These are phyloP conservation scores for Sarocladium kiliense DNA, from an alignment of 2,329 filamentous ascomycete species.

Conservation along the genomic window DNA sequence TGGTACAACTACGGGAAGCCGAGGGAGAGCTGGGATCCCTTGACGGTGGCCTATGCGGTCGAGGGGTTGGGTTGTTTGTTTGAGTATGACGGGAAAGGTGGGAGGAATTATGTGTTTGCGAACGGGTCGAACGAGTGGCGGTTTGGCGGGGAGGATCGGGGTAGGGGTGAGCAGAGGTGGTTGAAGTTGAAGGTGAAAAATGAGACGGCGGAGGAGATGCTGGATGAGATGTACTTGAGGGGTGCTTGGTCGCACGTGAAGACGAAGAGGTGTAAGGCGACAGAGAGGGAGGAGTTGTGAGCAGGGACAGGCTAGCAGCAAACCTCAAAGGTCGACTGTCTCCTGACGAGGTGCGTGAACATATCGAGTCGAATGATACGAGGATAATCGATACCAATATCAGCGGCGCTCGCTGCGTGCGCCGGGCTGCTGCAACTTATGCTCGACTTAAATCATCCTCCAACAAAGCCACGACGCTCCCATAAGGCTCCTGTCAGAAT, in stretches of 20 bases:
- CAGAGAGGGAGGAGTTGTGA: not conserved
- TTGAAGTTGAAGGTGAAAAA: slow-evolving; percentile 5
- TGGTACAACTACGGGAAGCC: slow-evolving; percentile 32
- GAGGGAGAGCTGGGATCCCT: slow-evolving; percentile 35
- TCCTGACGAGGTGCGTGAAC: too few relatives aligned
- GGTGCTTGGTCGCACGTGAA: not conserved
- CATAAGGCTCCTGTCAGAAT: too few relatives aligned
- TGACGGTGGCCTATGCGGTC: slow-evolving; percentile 35
- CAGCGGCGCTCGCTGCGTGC: too few relatives aligned
- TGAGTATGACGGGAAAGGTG: slow-evolving; percentile 28
- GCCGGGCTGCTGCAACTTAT: too few relatives aligned
- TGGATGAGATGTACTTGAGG: slow-evolving; percentile 5
- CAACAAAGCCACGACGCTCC: too few relatives aligned
- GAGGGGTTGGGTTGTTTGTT: slow-evolving; percentile 29
- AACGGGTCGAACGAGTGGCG: slow-evolving; percentile 29
- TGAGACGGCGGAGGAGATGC: not conserved
- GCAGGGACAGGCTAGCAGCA: not conserved
- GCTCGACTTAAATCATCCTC: too few relatives aligned
- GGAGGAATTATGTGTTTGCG: slow-evolving; percentile 33
- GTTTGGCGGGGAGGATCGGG: not conserved
- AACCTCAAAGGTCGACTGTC: too few relatives aligned
- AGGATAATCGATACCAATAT: too few relatives aligned
- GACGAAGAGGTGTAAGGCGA: not conserved
- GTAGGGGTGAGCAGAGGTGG: slow-evolving; percentile 1
- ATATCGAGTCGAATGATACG: too few relatives aligned